Percentiles rank a stretch among this genome's conserved stretches.
phyloP scores from a whole-genome alignment of 2,329 filamentous ascomycete species.

The Sporothrix schenckii region DNA sequence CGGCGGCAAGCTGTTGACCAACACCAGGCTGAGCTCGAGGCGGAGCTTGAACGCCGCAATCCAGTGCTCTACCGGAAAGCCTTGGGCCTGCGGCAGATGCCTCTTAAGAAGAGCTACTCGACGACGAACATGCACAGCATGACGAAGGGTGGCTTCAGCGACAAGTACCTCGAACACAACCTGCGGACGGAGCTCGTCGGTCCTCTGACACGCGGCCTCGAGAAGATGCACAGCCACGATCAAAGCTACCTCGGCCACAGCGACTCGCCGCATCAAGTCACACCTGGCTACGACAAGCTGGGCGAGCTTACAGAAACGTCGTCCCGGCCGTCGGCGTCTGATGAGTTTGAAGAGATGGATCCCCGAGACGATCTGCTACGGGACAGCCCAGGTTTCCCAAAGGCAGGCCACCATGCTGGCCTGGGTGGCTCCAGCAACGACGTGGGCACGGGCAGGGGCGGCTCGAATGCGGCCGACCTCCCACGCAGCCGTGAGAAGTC shows the following conservation, averaged over 20 bases:
- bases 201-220: constrained; percentile 42
- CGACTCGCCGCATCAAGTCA: not conserved
- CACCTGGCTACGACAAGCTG: constrained; percentile 36
- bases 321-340: constrained; percentile 31
- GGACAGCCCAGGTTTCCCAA: constrained; percentile 48
- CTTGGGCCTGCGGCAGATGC: constrained; percentile 43
- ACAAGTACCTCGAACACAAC: constrained; percentile 38
- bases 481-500: constrained; percentile 35
- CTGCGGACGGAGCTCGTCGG: constrained; percentile 39
- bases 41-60: constrained; percentile 52
- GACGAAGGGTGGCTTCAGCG: constrained; percentile 30
- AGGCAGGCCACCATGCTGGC: constrained; percentile 35
- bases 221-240: constrained; percentile 42
- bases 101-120: constrained; percentile 18
- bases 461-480: constrained; percentile 24
- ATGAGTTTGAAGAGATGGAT: constrained; percentile 48
- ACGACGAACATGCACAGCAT: constrained; percentile 10
- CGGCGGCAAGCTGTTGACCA: constrained; percentile 48
- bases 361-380: constrained; percentile 53
- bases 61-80: constrained; percentile 53
- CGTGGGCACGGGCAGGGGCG: constrained; percentile 29
- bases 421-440: not conserved
- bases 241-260: constrained; percentile 33
- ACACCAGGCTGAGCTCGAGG: constrained; percentile 54
- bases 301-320: constrained; percentile 31